Conservation (phyloP, 2,329 filamentous ascomycete species). For the Pseudogymnoascus sp. region DNA sequence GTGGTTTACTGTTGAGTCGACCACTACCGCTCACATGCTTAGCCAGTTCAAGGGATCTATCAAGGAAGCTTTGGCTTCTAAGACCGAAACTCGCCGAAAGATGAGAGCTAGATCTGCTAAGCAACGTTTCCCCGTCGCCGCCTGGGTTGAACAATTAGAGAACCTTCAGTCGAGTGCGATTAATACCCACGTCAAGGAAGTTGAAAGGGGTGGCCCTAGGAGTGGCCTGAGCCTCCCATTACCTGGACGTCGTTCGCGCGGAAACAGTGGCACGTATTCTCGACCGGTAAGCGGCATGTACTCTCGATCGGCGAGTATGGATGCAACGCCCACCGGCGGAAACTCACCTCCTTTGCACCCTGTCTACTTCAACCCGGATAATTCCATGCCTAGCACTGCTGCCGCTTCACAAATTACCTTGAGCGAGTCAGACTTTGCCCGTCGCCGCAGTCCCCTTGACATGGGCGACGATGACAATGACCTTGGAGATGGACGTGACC, state of each 20-base stretch:
- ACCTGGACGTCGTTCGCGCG: not conserved
- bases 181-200: slow-evolving; percentile 36
- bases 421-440: not conserved
- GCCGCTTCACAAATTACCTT: not conserved
- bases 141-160: slow-evolving; percentile 60
- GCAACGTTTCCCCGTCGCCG: slow-evolving; percentile 59
- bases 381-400: not conserved
- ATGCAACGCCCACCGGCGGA: not conserved
- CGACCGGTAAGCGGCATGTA: slow-evolving; percentile 4
- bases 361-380: not conserved
- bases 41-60: slow-evolving; percentile 61
- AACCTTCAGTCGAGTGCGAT: slow-evolving; percentile 55
- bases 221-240: not conserved
- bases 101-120: slow-evolving; percentile 60
- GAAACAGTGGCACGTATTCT: slow-evolving; percentile 5
- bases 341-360: not conserved
- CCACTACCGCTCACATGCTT: slow-evolving; percentile 53
- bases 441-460: not conserved
- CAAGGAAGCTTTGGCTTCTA: slow-evolving; percentile 51
- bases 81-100: slow-evolving; percentile 46
- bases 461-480: not conserved
- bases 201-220: slow-evolving; percentile 3
- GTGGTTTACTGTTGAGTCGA: slow-evolving; percentile 64
- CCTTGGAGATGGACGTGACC: not conserved
- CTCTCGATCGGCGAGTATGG: not conserved